Percentiles rank a stretch among this genome's conserved stretches.
Evolutionary conservation across 1,284 basidiomycete genomes (phyloP).

Genomic region (Boletus subluridellus): DNA sequence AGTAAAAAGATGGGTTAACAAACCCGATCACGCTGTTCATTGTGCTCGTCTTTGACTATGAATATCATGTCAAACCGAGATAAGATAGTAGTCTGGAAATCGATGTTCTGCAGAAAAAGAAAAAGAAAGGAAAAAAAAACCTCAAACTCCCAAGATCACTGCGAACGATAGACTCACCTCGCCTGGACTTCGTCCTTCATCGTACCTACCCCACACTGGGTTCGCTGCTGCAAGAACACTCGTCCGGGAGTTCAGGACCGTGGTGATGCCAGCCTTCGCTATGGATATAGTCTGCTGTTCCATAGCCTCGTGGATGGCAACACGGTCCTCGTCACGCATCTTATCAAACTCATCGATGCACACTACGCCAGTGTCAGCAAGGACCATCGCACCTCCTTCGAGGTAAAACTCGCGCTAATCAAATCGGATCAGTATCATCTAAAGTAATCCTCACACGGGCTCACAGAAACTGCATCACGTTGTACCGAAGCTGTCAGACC

Average conservation of each 20-base stretch:
- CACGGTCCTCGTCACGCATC: constrained; percentile 98
- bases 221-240: constrained; percentile 98
- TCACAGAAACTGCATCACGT: constrained; percentile 84
- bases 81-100: constrained; percentile 98
- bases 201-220: constrained; percentile 97
- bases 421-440: constrained; percentile 1
- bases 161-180: constrained; percentile 53
- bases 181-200: constrained; percentile 95
- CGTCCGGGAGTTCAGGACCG: constrained; percentile 93
- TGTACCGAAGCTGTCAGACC: constrained; percentile 98
- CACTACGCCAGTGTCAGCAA: constrained; percentile 97
- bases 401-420: constrained; percentile 93
- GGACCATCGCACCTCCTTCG: constrained; percentile 99
- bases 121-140: background rate
- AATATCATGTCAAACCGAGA: constrained; percentile 99
- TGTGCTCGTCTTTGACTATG: constrained; percentile 98
- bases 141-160: background rate
- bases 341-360: constrained; percentile 99
- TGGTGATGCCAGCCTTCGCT: constrained; percentile 98
- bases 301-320: constrained; percentile 99
- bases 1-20: constrained; percentile 22
- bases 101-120: constrained; percentile 70
- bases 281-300: constrained; percentile 99
- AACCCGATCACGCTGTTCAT: constrained; percentile 88
- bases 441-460: constrained; percentile 28